These are phyloP conservation scores for Fusarium protoensiforme DNA, from an alignment of 2,329 filamentous ascomycete genomes.

Conservation along the genomic window DNA sequence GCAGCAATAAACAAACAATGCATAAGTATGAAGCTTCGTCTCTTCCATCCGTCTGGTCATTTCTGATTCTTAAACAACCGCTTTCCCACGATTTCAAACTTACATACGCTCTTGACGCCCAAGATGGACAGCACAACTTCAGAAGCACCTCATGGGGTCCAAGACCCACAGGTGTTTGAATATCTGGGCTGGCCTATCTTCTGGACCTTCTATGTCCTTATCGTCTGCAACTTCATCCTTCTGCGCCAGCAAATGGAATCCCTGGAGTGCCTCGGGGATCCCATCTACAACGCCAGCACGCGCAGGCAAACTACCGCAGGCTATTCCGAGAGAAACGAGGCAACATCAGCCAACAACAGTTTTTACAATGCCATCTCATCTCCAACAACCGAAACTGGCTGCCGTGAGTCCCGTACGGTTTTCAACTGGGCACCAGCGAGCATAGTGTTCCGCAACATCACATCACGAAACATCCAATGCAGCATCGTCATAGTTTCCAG, in stretches of 20 bases:
- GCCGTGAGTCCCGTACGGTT: background rate
- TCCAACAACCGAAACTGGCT: background rate
- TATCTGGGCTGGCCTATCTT: background rate
- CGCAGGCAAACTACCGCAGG: background rate
- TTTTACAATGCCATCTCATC: background rate
- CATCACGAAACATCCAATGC: background rate
- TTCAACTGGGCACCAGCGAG: background rate
- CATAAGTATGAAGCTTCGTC: background rate
- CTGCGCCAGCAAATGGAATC: fast-evolving
- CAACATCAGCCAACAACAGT: background rate
- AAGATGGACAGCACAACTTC: background rate
- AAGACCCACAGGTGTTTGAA: background rate
- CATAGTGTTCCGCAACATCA: background rate
- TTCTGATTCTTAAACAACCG: background rate
- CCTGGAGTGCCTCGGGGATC: too few relatives aligned
- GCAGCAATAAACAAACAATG: background rate
- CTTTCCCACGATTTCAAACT: background rate
- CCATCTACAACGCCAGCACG: background rate
- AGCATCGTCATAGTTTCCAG: background rate
- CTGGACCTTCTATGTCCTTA: background rate
- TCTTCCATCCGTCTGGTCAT: background rate
- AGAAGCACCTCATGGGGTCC: background rate
- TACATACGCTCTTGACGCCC: background rate
- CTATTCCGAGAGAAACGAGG: background rate
- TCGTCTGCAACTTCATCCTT: background rate